A percentile compares a stretch with the other conserved stretches of the same genome.
phyloP scores from a whole-genome alignment of 176 grass and related monocot species.

The Eragrostis curvula region DNA sequence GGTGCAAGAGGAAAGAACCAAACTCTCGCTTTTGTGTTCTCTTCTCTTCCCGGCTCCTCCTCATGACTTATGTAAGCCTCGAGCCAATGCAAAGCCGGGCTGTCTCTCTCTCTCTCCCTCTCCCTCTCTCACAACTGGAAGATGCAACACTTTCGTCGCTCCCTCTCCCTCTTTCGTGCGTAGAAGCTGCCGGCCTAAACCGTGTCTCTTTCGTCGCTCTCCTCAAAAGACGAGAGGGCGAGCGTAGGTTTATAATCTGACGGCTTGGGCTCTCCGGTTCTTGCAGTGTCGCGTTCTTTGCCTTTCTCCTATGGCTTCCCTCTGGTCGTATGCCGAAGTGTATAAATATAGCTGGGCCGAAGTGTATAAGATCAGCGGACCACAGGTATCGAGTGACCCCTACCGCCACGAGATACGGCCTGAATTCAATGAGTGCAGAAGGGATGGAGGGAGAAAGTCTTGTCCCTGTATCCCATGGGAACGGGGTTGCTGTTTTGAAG shows the following conservation, averaged over 20 bases:
- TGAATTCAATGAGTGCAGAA: constrained; percentile 50
- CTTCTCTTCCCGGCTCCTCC: not conserved
- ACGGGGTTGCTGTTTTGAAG: not conserved
- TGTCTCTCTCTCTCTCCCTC: not conserved
- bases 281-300: not conserved
- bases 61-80: constrained; percentile 6
- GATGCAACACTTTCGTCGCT: constrained; percentile 20
- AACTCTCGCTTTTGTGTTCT: constrained; percentile 43
- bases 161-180: no score
- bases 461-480: not conserved
- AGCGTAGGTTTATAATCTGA: constrained; percentile 16
- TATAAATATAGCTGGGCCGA: constrained; percentile 56
- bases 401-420: constrained; percentile 49
- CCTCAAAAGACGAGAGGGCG: constrained; percentile 1
- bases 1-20: constrained; percentile 38
- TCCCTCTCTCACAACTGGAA: not conserved
- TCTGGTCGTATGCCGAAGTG: not conserved
- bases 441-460: not conserved
- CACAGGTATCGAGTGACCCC: constrained; percentile 32
- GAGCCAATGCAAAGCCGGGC: not conserved
- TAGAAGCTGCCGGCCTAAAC: constrained; percentile 2
- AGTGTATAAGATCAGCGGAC: constrained; percentile 64
- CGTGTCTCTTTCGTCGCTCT: constrained; percentile 14
- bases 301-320: constrained; percentile 1
- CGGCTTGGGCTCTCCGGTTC: not conserved